These are phyloP conservation scores for Pseudogymnoascus sp. DNA, from an alignment of 2,329 filamentous ascomycete species.

Conservation along the genomic window DNA sequence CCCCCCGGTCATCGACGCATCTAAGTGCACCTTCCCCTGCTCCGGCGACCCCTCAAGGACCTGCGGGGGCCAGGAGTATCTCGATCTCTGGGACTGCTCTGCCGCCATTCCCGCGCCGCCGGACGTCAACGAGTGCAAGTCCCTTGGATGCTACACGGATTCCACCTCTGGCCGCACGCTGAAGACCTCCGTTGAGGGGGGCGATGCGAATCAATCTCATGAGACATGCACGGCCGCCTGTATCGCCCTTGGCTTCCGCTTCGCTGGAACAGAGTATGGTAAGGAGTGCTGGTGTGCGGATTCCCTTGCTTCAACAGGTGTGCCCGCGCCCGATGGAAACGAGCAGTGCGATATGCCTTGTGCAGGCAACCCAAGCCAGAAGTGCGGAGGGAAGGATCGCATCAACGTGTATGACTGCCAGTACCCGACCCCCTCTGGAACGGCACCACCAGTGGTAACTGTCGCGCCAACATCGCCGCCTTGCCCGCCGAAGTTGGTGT, in stretches of 20 bases:
- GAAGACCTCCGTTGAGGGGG: background rate
- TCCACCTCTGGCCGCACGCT: background rate
- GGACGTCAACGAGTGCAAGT: background rate
- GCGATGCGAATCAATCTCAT: background rate
- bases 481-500: background rate
- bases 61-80: slow-evolving; percentile 14
- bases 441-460: background rate
- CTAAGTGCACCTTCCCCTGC: slow-evolving; percentile 15
- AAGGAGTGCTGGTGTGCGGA: background rate
- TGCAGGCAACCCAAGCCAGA: slow-evolving; percentile 12
- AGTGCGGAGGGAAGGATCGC: slow-evolving; percentile 13
- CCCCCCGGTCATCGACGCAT: slow-evolving; percentile 1
- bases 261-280: background rate
- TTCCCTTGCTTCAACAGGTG: slow-evolving; percentile 9
- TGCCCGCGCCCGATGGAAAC: slow-evolving; percentile 14
- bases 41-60: slow-evolving; percentile 12
- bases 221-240: background rate
- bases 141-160: slow-evolving; percentile 4
- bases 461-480: background rate
- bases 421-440: background rate
- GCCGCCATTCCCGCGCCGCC: background rate
- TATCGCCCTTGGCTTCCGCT: background rate
- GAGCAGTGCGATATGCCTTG: slow-evolving; percentile 15
- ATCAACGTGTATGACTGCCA: slow-evolving; percentile 11
- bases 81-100: slow-evolving; percentile 11